Evolutionary conservation across 495 filamentous ascomycete genomes (phyloP).

Genomic region (Hypoxylon lienhwacheense): DNA sequence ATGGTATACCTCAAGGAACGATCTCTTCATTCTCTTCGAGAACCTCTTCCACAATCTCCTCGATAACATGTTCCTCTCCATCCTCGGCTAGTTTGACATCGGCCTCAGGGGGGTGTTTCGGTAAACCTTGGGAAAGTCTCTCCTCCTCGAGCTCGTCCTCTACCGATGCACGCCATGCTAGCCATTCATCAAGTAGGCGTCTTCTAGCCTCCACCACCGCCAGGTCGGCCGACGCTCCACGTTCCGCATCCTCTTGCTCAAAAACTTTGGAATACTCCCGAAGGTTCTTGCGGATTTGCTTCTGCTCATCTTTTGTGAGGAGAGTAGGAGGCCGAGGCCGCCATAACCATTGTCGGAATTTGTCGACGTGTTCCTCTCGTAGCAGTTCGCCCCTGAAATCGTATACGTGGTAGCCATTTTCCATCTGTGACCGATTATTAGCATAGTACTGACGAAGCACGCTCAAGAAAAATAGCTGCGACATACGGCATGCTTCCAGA

Average conservation of each 20-base stretch:
- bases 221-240: slow-evolving; percentile 87
- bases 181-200: slow-evolving; percentile 84
- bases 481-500: slow-evolving; percentile 93
- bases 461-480: background rate
- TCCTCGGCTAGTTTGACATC: slow-evolving; percentile 57
- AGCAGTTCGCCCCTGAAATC: slow-evolving; percentile 90
- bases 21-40: slow-evolving; percentile 89
- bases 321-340: slow-evolving; percentile 87
- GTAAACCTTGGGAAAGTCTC: slow-evolving; percentile 65
- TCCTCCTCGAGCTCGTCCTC: slow-evolving; percentile 75
- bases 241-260: slow-evolving; percentile 91
- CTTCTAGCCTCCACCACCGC: slow-evolving; percentile 88
- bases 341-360: slow-evolving; percentile 97
- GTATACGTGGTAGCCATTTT: slow-evolving; percentile 98
- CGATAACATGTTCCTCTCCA: slow-evolving; percentile 71
- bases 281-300: slow-evolving; percentile 95
- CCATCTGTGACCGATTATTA: slow-evolving; percentile 69
- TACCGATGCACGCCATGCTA: slow-evolving; percentile 76
- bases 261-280: slow-evolving; percentile 93
- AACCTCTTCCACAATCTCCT: slow-evolving; percentile 92
- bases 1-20: slow-evolving; percentile 30
- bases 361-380: slow-evolving; percentile 89
- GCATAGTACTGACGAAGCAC: slow-evolving; percentile 26
- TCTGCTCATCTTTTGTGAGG: slow-evolving; percentile 92
- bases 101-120: slow-evolving; percentile 62